These are phyloP conservation scores for Calonectria fujianensis DNA, from an alignment of 2,329 filamentous ascomycete genomes.

Conservation along the genomic window DNA sequence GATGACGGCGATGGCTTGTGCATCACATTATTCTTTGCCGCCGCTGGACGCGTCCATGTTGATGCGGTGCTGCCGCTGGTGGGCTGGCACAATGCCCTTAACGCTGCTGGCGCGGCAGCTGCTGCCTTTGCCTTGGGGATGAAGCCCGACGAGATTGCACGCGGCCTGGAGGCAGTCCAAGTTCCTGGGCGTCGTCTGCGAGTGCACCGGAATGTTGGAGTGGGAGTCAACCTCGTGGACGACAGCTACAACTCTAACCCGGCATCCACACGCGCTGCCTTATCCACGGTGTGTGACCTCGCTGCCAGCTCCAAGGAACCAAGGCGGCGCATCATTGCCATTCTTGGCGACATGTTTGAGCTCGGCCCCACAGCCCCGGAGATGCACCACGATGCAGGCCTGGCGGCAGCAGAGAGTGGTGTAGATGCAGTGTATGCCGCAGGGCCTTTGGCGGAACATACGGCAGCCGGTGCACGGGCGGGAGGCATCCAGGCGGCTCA, in stretches of 20 bases:
- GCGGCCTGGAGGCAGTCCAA: not conserved
- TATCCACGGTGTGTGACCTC: not conserved
- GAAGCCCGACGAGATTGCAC: not conserved
- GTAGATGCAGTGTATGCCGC: not conserved
- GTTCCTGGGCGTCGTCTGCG: not conserved
- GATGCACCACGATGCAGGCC: not conserved
- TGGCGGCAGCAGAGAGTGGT: not conserved
- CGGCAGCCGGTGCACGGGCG: not conserved
- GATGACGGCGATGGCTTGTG: too few relatives aligned
- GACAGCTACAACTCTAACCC: slow-evolving; percentile 8
- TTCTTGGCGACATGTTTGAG: not conserved
- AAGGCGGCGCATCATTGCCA: not conserved
- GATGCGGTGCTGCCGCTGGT: too few relatives aligned
- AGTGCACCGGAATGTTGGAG: not conserved
- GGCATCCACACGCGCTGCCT: not conserved
- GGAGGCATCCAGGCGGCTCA: not conserved
- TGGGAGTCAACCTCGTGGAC: not conserved
- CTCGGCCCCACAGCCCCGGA: not conserved
- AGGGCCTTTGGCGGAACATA: not conserved
- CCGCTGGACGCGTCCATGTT: too few relatives aligned
- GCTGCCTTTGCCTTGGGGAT: too few relatives aligned
- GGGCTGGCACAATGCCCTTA: too few relatives aligned
- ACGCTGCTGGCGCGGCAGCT: too few relatives aligned
- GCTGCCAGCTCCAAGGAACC: not conserved
- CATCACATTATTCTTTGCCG: too few relatives aligned